Conservation (phyloP, 2,329 filamentous ascomycete genomes). For the Exophiala lecanii-corni region DNA sequence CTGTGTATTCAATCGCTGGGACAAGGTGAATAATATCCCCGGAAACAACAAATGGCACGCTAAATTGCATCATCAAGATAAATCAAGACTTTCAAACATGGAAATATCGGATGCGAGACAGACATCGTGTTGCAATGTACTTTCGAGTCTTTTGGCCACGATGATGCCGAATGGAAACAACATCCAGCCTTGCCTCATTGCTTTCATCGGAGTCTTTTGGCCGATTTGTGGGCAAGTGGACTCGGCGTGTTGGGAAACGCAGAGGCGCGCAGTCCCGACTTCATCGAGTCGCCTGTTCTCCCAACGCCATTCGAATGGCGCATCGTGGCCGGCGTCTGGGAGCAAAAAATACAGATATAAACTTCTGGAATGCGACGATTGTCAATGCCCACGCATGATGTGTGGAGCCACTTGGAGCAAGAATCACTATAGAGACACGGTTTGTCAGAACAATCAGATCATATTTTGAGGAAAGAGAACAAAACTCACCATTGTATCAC, state of each 20-base stretch:
- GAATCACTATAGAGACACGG: constrained; percentile 46
- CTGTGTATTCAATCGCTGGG: too few species aligned
- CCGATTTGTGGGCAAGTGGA: constrained; percentile 26
- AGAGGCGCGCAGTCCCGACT: constrained; percentile 25
- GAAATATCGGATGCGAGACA: too few species aligned
- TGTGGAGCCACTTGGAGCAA: constrained; percentile 60
- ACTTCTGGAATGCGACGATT: constrained; percentile 42
- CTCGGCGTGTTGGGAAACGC: constrained; percentile 18
- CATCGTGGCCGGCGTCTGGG: constrained; percentile 37
- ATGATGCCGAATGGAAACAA: too few species aligned
- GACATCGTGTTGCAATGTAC: too few species aligned
- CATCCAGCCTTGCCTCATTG: not conserved
- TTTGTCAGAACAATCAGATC: too few species aligned
- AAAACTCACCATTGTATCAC: constrained; percentile 57
- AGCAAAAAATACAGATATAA: constrained; percentile 51
- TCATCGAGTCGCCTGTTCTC: constrained; percentile 24
- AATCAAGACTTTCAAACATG: too few species aligned
- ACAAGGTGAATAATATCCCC: too few species aligned
- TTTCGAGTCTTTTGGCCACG: too few species aligned
- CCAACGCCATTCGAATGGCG: constrained; percentile 24
- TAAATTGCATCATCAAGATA: too few species aligned
- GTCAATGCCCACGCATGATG: constrained; percentile 53
- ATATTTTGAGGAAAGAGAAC: too few species aligned
- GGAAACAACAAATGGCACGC: too few species aligned
- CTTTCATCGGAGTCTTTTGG: not conserved